phyloP scores from a whole-genome alignment of 805 yeast species.

The Suhomyces sp. region DNA sequence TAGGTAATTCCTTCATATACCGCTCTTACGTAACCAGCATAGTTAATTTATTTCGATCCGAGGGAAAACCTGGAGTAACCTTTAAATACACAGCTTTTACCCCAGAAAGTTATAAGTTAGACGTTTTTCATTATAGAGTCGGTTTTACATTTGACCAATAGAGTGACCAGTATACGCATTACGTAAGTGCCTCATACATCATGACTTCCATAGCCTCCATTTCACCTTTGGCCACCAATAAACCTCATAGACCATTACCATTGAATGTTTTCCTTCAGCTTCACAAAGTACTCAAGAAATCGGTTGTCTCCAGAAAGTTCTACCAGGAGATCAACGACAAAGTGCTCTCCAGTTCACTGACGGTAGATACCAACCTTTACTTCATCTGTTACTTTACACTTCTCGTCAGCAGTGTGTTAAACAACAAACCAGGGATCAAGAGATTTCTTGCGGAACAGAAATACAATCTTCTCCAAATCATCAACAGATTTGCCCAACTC shows the following conservation, averaged over 20 bases:
- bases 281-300: constrained; percentile 27
- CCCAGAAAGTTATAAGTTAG: too few species aligned
- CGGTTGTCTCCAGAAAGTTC: constrained; percentile 37
- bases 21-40: too few species aligned
- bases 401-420: constrained; percentile 33
- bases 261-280: constrained; percentile 27
- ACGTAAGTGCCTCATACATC: too few species aligned
- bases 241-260: constrained; percentile 15
- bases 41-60: too few species aligned
- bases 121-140: too few species aligned
- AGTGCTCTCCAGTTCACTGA: constrained; percentile 31
- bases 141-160: too few species aligned
- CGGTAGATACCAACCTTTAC: constrained; percentile 40
- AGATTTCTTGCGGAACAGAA: constrained; percentile 28
- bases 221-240: constrained; percentile 13
- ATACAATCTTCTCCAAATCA: constrained; percentile 18
- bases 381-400: constrained; percentile 45
- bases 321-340: constrained; percentile 43
- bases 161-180: too few species aligned
- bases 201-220: constrained; percentile 13
- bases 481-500: constrained; percentile 8
- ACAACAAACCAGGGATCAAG: constrained; percentile 36
- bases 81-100: too few species aligned
- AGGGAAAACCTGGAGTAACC: too few species aligned
- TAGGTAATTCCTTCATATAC: too few species aligned